These are phyloP conservation scores for Silene uniflora DNA, from an alignment of 148 eudicot genomes.

Conservation along the genomic window DNA sequence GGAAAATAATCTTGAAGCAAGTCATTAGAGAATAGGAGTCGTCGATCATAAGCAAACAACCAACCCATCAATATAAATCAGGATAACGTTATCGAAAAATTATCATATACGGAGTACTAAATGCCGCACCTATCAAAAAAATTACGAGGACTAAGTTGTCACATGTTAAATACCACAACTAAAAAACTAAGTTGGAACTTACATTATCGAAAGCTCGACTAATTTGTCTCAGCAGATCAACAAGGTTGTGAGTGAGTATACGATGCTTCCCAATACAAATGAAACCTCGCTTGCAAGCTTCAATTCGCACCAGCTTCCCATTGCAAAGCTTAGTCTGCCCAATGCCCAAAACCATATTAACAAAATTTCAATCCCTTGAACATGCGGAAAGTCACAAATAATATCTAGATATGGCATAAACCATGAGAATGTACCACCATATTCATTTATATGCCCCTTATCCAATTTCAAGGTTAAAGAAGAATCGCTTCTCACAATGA, in stretches of 20 bases:
- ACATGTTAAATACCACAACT: constrained; percentile 1
- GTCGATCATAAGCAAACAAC: not conserved
- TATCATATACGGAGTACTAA: not conserved
- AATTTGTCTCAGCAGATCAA: constrained; percentile 83
- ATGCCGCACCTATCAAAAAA: not conserved
- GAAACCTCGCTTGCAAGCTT: constrained; percentile 87
- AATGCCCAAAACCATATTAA: constrained; percentile 8
- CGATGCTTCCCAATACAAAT: constrained; percentile 77
- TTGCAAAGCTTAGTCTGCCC: constrained; percentile 89
- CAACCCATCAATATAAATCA: not conserved
- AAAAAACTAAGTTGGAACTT: constrained; percentile 25
- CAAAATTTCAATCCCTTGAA: constrained; percentile 4
- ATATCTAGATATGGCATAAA: not conserved
- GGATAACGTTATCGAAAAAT: too few relatives aligned
- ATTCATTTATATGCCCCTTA: not conserved
- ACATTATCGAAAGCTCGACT: constrained; percentile 97
- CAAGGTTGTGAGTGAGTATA: constrained; percentile 81
- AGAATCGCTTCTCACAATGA: not conserved
- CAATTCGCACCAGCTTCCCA: constrained; percentile 74
- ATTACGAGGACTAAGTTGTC: not conserved
- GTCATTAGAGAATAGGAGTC: too few relatives aligned
- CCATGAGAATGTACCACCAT: not conserved
- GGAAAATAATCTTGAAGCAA: not conserved
- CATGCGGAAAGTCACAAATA: not conserved
- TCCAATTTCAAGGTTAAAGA: not conserved